Base-by-base conservation (phyloP, 345 rosid species). In the Arabidopsis suecica region DNA sequence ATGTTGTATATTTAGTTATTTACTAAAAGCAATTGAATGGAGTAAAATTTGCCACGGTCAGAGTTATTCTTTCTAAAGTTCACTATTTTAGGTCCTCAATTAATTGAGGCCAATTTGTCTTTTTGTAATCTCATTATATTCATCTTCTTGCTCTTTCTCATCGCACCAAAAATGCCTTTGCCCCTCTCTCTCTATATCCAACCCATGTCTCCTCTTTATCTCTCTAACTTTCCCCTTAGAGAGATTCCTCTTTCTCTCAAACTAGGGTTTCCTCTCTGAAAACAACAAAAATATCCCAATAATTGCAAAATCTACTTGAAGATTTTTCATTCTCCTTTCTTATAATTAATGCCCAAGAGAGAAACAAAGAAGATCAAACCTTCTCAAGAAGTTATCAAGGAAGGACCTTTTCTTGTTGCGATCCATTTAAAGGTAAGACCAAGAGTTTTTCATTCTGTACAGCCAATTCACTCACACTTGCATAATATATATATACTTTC, bases 191-290 rank as follows among this genome's bases (percentile, higher is more conserved):
- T 57, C 55, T 66, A 22, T 38, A 23, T 37, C 34, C 54, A 9
- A 32, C 13, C 13, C 22, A 32, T 61, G 22, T 40, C 56, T 50
- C 40, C 11, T 55, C 51, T 22, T 44, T 61, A 34, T 71, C 81
- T 77, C 62, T 50, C 77, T 65, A 77, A 57, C 72, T 77, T 77
- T 71, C 72, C 77, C 32, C 77, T 77, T 65, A 38, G 44, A 40
- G 55, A 60, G 48, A 38, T 61, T 71, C 76, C 16, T 65, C 55
- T 49, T 58, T 71, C 34, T 78, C 62, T 65, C 81, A 14, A 51
- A 57, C 68, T 78, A 78, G 81, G 81, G 81, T 65, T 77, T 71
- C 68, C 63, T 78, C 80, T 57, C 66, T 18, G 12, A 22, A 22
- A 7, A 56, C 51, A 37, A 70, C 44, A 34, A 70, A 8, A 1